Evolutionary conservation across 805 yeast species (phyloP).

Genomic region (Yarrowia phangngaensis): DNA sequence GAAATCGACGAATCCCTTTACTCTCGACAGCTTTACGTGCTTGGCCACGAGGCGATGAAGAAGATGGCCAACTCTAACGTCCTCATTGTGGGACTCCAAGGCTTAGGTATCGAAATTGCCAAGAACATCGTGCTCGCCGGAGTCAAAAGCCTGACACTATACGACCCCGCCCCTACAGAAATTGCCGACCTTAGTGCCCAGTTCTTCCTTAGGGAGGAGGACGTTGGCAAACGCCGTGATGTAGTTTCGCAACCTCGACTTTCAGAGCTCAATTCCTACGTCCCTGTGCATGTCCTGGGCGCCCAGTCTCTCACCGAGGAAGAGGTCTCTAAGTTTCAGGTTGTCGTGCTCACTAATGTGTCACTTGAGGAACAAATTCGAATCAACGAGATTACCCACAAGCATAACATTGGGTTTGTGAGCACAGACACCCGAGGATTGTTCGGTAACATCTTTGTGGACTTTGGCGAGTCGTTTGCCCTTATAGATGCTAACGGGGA

Average conservation of each 20-base stretch:
- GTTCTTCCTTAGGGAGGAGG: slow-evolving; percentile 68
- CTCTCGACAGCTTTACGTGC: slow-evolving; percentile 90
- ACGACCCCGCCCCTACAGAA: slow-evolving; percentile 70
- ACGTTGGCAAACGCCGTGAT: slow-evolving; percentile 78
- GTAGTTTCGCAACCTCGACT: slow-evolving; percentile 60
- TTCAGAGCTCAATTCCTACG: slow-evolving; percentile 83
- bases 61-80: slow-evolving; percentile 93
- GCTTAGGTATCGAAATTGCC: slow-evolving; percentile 93
- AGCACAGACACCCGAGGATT: slow-evolving; percentile 81
- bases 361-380: slow-evolving; percentile 68
- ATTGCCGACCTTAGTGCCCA: slow-evolving; percentile 81
- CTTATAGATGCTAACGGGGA: slow-evolving; percentile 88
- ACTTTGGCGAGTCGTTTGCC: slow-evolving; percentile 77
- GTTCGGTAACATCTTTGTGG: slow-evolving; percentile 85
- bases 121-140: slow-evolving; percentile 97
- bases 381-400: slow-evolving; percentile 72
- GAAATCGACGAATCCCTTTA: slow-evolving; percentile 89
- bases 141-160: slow-evolving; percentile 81
- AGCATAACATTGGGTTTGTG: slow-evolving; percentile 70
- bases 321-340: slow-evolving; percentile 60
- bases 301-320: slow-evolving; percentile 51
- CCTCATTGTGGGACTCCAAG: slow-evolving; percentile 83
- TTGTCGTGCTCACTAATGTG: slow-evolving; percentile 75
- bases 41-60: slow-evolving; percentile 97
- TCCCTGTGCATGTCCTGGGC: slow-evolving; percentile 68